Base-by-base conservation (phyloP, 768 basidiomycete genomes). In the Mycena leptocephala region DNA sequence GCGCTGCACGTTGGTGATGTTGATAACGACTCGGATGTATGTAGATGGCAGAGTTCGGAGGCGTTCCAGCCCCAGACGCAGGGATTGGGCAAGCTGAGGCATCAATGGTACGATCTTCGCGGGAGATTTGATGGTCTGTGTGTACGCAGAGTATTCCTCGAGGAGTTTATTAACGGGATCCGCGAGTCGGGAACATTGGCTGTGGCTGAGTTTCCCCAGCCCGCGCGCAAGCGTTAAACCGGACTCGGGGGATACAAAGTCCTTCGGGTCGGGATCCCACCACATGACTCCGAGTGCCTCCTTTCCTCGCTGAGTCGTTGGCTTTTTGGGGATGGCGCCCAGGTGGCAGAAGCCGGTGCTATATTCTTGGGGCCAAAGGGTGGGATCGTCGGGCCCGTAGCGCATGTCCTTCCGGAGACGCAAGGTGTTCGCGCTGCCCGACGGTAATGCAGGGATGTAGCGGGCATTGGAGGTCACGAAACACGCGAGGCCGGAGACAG, bases 1-100 rank as follows among this genome's bases (percentile, higher is more conserved):
- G 5, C 72, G 62, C 56, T 81, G 81, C 7, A 79, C 56, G 39
- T 72, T 70, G 10, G 75, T 70, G 1, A 80, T 48, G 13, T 48
- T 41, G 3, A 70, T 18, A 11, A 72, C 35, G 26, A 46, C 46
- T n/a, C 53, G 18, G 10, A 43, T 26, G 37, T n/a, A 53, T 0
- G 71, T 72, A 26, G 28, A 30, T 2, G 71, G 71, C 1, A 65
- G 3, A 6, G 2, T 43, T 20, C 26, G 26, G 5, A 72, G 62
- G 3, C 51, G 61, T 10, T 63, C 24, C 1, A 72, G 16, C 2
- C 59, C 70, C 16, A 35, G 53, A 4, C 55, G 46, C 55, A 58
- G 16, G 7, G 13, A 14, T 14, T 33, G 8, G 13, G 20, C 14
- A 33, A 58, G 55, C 14, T 30, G 55, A 18, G 30, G 28, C 5